phyloP scores from a whole-genome alignment of 164 flowering plant species.

The Aristolochia fimbriata region DNA sequence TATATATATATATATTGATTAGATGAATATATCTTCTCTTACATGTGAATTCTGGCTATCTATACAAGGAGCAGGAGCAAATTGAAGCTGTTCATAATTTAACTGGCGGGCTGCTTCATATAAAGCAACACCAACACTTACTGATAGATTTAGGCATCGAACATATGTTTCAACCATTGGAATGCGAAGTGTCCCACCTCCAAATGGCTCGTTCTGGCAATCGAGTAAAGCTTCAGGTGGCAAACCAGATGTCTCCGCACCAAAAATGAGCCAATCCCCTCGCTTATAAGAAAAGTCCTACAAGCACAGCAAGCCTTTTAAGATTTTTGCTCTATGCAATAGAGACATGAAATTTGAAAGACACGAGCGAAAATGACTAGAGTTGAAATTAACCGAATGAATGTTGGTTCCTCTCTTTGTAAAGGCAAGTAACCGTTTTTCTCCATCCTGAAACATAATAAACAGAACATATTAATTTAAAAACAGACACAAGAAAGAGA shows the following conservation, averaged over 20 bases:
- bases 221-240: conserved; percentile 66
- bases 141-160: conserved; percentile 87
- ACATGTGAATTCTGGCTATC: conserved; percentile 25
- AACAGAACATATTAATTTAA: conserved; percentile 1
- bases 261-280: conserved; percentile 94
- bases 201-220: conserved; percentile 47
- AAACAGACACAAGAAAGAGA: not conserved
- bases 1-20: conserved; percentile 6
- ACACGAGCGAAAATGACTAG: not conserved
- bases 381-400: conserved; percentile 60
- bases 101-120: conserved; percentile 94
- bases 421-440: conserved; percentile 77
- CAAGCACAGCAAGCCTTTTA: conserved; percentile 5
- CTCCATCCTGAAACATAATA: conserved; percentile 47
- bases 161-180: conserved; percentile 97
- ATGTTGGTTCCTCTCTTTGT: conserved; percentile 63
- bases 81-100: conserved; percentile 68
- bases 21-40: conserved; percentile 73
- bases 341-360: not conserved
- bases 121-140: conserved; percentile 84
- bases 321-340: not conserved
- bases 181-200: conserved; percentile 73
- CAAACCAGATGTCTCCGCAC: conserved; percentile 82
- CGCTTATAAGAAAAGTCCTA: conserved; percentile 74
- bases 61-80: conserved; percentile 25